Percentiles rank a stretch among this genome's conserved stretches.
phyloP scores from a whole-genome alignment of 441 rosid genomes.

The Erysimum cheiri region DNA sequence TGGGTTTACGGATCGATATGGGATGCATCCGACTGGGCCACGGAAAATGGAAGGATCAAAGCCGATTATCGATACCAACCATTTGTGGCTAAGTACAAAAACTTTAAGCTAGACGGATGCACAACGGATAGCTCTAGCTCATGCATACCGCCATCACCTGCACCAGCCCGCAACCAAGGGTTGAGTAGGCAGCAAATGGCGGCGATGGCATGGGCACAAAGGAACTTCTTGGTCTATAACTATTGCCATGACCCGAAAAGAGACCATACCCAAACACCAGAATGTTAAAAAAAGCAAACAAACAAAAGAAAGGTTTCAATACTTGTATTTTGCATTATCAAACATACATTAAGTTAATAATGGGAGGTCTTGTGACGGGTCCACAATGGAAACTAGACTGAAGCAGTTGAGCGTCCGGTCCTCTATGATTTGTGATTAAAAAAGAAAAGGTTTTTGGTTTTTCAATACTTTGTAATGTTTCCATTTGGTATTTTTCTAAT shows the following conservation, averaged over 20 bases:
- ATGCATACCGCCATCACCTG: constrained; percentile 51
- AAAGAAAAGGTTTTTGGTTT: constrained; percentile 1
- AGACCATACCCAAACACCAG: constrained; percentile 68
- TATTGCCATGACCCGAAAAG: constrained; percentile 71
- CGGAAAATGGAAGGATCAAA: constrained; percentile 68
- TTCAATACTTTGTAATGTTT: constrained; percentile 21
- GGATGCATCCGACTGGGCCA: constrained; percentile 86
- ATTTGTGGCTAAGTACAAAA: constrained; percentile 55
- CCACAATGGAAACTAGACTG: constrained; percentile 39
- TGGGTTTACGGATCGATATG: constrained; percentile 72
- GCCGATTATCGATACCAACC: constrained; percentile 69
- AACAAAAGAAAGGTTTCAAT: constrained; percentile 3
- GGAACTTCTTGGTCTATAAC: constrained; percentile 62
- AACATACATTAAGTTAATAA: constrained; percentile 34
- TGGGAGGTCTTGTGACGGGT: constrained; percentile 43
- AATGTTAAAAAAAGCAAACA: constrained; percentile 48
- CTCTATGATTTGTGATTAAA: constrained; percentile 40
- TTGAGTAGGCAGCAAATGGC: constrained; percentile 56
- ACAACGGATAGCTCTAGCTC: constrained; percentile 42
- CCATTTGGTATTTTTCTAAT: constrained; percentile 23
- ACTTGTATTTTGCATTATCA: constrained; percentile 14
- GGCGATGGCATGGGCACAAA: constrained; percentile 65
- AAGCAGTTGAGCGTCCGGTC: constrained; percentile 46
- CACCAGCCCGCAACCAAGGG: constrained; percentile 47
- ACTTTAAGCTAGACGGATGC: constrained; percentile 63